Base-by-base conservation (phyloP, 192 early-diverging fungal species). In the Coemansia aciculifera region DNA sequence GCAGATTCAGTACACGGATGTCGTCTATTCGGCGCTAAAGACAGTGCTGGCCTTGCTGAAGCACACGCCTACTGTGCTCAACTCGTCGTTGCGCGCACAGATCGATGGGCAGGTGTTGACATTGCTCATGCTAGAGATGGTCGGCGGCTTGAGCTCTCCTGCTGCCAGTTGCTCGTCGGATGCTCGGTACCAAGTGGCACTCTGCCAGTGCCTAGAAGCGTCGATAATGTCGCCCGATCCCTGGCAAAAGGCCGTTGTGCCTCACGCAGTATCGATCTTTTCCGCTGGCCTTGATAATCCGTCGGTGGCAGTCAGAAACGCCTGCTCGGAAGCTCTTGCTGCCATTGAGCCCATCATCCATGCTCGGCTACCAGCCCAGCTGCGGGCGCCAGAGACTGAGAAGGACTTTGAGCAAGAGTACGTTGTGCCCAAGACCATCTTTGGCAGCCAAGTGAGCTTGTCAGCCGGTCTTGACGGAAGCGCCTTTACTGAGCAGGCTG, bases 201-300 rank as follows among this genome's bases (percentile, higher is more conserved):
- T 84, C 24, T 77, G 64, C 36, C 27, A 61, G 24, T 84, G 78
- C 34, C 64, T 84, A 13, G 56, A 73, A 29, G 77, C 74, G n/a
- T 78, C 81, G 9, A 37, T 84, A 24, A 34, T 76, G 59, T 79
- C 81, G 61, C 81, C 81, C 5, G 76, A 79, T 66, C 70, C 75
- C 6, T 79, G 77, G 81, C 71, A 76, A 5, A 69, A 67, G 62
- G 77, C 81, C 10, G 68, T 84, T 65, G 15, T 84, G 44, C 77
- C 77, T 0, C 81, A 84, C 39, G 74, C 74, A 9, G 29, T 84
- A 15, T 66, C 73, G 12, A 59, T 69, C 15, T 79, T 78, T 39
- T 74, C 43, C 1, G 74, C 74, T 1, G 78, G 82, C 5, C 68
- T 77, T 21, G 57, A 36, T 0, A 68, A 74, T 39, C 24, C 61